Conservation (phyloP, 768 basidiomycete species). For the Russula compacta region DNA sequence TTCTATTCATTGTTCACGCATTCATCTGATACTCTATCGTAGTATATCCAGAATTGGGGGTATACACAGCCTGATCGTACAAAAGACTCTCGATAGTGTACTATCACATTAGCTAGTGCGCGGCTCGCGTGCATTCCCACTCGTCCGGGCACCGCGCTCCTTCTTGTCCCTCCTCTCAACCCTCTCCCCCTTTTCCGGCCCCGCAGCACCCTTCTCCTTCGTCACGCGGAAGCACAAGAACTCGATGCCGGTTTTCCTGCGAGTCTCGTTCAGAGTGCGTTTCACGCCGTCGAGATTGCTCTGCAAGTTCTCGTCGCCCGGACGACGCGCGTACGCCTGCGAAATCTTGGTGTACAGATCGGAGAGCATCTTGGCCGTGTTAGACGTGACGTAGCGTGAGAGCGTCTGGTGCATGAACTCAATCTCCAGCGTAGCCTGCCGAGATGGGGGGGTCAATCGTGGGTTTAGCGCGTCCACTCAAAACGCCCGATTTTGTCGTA, state of each 20-base stretch:
- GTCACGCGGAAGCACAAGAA: conserved; percentile 87
- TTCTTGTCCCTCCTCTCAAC: conserved; percentile 12
- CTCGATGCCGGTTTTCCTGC: conserved; percentile 86
- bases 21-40: conserved; percentile 31
- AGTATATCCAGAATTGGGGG: not conserved
- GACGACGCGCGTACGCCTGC: conserved; percentile 77
- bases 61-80: not conserved
- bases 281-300: conserved; percentile 84
- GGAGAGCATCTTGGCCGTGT: conserved; percentile 76
- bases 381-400: conserved; percentile 73
- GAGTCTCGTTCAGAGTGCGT: conserved; percentile 78
- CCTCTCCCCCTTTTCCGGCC: conserved; percentile 18
- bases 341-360: conserved; percentile 94
- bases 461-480: no score
- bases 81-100: not conserved
- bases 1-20: not conserved
- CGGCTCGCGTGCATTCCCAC: conserved; percentile 1
- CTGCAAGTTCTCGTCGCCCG: conserved; percentile 82
- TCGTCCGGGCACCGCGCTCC: conserved; percentile 2
- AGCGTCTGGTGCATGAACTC: conserved; percentile 98
- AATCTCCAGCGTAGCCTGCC: conserved; percentile 93
- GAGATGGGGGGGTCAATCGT: not conserved
- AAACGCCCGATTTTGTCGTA: no score
- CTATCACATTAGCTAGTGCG: not conserved
- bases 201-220: conserved; percentile 33